These are phyloP conservation scores for Eucalyptus globulus DNA, from an alignment of 345 rosid species.

Conservation along the genomic window DNA sequence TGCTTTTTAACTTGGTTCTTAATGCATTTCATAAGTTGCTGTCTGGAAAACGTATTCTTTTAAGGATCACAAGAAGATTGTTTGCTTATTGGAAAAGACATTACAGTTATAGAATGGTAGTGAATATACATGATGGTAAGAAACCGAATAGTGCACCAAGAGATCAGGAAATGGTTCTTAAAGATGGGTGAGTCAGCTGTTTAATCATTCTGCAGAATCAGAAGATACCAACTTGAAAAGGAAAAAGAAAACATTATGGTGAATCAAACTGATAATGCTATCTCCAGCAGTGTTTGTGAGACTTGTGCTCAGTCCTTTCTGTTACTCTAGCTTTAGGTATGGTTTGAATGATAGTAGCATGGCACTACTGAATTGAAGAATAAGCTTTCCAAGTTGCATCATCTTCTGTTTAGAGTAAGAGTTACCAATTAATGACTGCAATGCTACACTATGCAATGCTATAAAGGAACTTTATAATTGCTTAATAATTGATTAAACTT, in stretches of 20 bases:
- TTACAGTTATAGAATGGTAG: not conserved
- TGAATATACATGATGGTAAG: not conserved
- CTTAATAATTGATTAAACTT: not conserved
- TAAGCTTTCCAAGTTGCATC: not conserved
- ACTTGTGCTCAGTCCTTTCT: not conserved
- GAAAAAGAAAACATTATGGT: not conserved
- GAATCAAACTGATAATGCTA: not conserved
- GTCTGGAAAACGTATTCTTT: not conserved
- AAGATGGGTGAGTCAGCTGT: not conserved
- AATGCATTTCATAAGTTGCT: not conserved
- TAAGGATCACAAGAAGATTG: not conserved
- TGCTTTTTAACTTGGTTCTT: not conserved
- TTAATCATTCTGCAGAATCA: not conserved
- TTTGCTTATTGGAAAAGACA: not conserved
- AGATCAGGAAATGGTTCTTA: not conserved
- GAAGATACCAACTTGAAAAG: not conserved
- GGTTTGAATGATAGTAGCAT: not conserved
- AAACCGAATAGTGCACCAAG: not conserved
- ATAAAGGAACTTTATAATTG: not conserved
- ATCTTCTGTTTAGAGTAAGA: not conserved
- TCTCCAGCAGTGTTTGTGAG: not conserved
- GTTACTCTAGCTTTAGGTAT: not conserved
- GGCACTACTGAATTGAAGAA: not conserved
- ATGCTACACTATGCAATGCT: not conserved
- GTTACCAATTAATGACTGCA: not conserved